Percentiles rank a stretch among this genome's conserved stretches.
phyloP scores from a whole-genome alignment of 2,329 filamentous ascomycete species.

The Botrytis cinerea region DNA sequence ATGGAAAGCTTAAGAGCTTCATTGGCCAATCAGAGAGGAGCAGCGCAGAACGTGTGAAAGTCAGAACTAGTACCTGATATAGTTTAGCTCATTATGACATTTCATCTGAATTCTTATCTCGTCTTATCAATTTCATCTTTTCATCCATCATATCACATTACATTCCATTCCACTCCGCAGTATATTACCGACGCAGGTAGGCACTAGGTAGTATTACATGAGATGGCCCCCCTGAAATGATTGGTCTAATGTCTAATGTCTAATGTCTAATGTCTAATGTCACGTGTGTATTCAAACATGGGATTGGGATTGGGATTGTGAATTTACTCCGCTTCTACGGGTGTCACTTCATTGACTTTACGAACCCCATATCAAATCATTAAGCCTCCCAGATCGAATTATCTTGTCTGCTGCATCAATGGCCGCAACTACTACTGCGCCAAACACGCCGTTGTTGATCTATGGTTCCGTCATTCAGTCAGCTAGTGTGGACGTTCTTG shows the following conservation, averaged over 20 bases:
- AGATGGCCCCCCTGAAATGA: neutral
- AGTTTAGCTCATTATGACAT: neutral
- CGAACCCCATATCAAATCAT: neutral
- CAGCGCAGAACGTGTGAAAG: neutral
- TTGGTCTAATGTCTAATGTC: neutral
- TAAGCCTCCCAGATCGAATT: neutral
- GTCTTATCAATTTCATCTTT: neutral
- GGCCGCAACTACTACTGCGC: slow-evolving; percentile 1
- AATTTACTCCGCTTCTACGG: neutral
- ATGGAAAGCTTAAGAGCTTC: neutral
- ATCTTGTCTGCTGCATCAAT: neutral
- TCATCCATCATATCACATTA: neutral
- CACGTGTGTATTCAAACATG: neutral
- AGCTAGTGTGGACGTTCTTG: slow-evolving; percentile 13
- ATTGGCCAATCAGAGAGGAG: slow-evolving; percentile 15
- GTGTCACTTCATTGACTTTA: neutral
- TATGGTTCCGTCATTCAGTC: slow-evolving; percentile 28
- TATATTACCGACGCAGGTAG: neutral
- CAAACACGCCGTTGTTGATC: slow-evolving; percentile 20
- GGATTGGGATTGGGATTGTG: neutral
- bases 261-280: neutral
- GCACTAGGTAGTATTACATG: neutral
- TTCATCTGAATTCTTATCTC: neutral
- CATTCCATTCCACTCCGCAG: neutral
- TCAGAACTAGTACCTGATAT: neutral